Evolutionary conservation across 2,329 filamentous ascomycete species (phyloP).

Genomic region (Macrophomina phaseolina): DNA sequence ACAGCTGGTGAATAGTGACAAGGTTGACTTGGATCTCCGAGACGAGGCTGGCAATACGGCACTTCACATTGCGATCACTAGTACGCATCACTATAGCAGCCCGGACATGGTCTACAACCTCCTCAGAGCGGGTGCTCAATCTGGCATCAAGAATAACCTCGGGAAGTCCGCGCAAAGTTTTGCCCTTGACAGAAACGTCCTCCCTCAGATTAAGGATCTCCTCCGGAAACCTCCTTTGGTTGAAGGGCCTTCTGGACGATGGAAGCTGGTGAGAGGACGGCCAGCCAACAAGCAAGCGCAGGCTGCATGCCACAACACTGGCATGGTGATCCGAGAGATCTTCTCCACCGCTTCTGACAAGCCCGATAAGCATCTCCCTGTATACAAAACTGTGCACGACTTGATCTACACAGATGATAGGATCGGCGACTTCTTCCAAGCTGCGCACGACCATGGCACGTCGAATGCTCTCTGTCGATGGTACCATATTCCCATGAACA

Average conservation of each 20-base stretch:
- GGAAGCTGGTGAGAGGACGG: neutral
- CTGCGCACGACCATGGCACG: neutral
- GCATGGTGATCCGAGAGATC: neutral
- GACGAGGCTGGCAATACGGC: neutral
- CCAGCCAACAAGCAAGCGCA: neutral
- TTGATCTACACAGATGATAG: conserved; percentile 1
- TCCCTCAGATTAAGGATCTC: neutral
- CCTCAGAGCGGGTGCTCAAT: neutral
- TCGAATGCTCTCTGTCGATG: neutral
- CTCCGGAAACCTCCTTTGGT: neutral
- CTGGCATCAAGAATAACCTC: neutral
- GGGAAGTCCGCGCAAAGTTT: neutral
- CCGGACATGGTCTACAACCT: neutral
- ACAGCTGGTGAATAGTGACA: conserved; percentile 1
- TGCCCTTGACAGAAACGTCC: neutral
- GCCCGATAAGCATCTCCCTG: conserved; percentile 1
- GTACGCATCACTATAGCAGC: too few relatives aligned
- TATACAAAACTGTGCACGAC: conserved; percentile 10
- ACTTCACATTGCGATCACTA: neutral
- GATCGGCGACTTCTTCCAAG: neutral
- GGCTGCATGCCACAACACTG: neutral
- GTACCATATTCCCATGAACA: conserved; percentile 16
- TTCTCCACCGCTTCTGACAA: neutral
- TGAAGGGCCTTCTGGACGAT: neutral
- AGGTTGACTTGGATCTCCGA: conserved; percentile 7